Conservation (phyloP, 73 alveolate genomes). For the Symbiodinium natans region DNA sequence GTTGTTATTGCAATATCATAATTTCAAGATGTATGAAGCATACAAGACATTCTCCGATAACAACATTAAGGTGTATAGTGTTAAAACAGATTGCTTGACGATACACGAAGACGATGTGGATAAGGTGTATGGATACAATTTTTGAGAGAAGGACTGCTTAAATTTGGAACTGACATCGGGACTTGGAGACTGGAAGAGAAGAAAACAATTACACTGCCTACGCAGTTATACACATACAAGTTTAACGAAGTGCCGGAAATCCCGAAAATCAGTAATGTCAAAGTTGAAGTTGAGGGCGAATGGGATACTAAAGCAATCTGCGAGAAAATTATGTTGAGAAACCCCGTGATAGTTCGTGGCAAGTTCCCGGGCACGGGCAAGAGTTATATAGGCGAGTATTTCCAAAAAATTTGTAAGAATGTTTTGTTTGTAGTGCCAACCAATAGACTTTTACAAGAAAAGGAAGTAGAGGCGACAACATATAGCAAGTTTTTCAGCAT, state of each 20-base stretch:
- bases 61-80: neutral
- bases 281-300: neutral
- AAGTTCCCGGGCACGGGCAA: neutral
- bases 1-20: neutral
- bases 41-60: neutral
- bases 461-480: neutral
- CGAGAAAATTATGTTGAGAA: no score
- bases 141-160: no score
- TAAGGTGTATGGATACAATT: no score
- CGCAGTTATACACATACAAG: neutral
- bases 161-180: neutral
- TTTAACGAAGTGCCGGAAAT: neutral
- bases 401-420: neutral
- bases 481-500: neutral
- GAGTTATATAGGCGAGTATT: neutral
- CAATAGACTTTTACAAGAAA: neutral
- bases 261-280: neutral
- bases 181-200: neutral
- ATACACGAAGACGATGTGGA: neutral
- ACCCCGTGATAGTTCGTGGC: neutral
- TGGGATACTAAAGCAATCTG: neutral
- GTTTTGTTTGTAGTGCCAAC: neutral
- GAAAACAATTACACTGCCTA: neutral
- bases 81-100: neutral
- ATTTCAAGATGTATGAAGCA: neutral